Percentiles rank a stretch among this genome's conserved stretches.
Evolutionary conservation across 139 green algal genomes (phyloP).

Genomic region (Micractinium conductrix): DNA sequence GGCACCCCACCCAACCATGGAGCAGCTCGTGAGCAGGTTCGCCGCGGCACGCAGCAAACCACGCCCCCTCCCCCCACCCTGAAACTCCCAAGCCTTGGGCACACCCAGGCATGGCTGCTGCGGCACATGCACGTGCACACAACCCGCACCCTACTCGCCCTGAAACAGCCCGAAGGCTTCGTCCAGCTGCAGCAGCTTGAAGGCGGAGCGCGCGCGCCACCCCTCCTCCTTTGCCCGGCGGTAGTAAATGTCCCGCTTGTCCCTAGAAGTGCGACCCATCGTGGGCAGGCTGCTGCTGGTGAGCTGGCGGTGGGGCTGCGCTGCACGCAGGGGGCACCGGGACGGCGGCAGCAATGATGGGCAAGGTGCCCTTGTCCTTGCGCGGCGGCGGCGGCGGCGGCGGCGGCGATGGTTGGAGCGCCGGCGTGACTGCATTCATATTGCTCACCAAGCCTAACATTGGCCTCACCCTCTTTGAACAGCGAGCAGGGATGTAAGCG

Average conservation of each 20-base stretch:
- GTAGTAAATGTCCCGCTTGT: conserved; percentile 97
- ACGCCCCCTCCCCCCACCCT: too few species aligned
- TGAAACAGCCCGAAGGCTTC: conserved; percentile 92
- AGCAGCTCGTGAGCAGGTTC: too few species aligned
- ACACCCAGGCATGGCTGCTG: too few species aligned
- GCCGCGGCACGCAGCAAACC: too few species aligned
- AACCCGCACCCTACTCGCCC: conserved; percentile 39
- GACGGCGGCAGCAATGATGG: background rate
- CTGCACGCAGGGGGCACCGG: background rate
- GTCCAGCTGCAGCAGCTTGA: conserved; percentile 98
- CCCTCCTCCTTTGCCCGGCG: conserved; percentile 98
- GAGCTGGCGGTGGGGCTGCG: rapidly evolving
- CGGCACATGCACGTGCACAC: too few species aligned
- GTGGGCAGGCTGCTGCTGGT: background rate
- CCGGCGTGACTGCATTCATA: background rate
- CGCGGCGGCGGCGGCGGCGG: background rate
- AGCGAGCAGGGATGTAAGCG: too few species aligned
- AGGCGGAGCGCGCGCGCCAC: conserved; percentile 94
- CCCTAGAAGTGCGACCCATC: conserved; percentile 82
- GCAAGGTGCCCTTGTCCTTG: too few species aligned
- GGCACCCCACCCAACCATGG: too few species aligned
- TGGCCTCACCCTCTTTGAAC: too few species aligned
- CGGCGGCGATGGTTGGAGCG: background rate
- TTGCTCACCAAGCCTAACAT: too few species aligned
- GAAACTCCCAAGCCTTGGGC: too few species aligned